A percentile compares a stretch with the other conserved stretches of the same genome.
phyloP scores from a whole-genome alignment of 495 filamentous ascomycete species.

The Talaromyces ruber region DNA sequence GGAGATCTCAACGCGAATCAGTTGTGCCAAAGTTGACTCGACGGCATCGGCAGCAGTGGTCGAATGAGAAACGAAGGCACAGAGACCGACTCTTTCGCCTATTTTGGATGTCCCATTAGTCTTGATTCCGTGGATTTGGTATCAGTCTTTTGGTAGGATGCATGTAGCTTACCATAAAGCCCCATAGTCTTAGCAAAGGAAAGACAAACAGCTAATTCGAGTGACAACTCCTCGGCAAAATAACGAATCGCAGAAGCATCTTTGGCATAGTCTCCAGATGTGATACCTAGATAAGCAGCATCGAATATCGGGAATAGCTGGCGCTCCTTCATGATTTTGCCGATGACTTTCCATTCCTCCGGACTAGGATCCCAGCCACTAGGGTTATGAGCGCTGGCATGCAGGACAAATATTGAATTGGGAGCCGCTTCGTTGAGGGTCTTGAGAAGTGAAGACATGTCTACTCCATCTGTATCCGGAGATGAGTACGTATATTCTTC shows the following conservation, averaged over 20 bases:
- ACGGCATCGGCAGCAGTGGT: not conserved
- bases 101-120: not conserved
- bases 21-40: conserved; percentile 3
- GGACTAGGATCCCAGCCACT: conserved; percentile 32
- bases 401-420: conserved; percentile 14
- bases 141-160: not conserved
- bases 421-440: conserved; percentile 5
- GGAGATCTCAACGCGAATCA: conserved; percentile 14
- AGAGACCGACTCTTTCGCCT: conserved; percentile 10
- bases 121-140: not conserved
- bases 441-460: conserved; percentile 2
- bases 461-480: not conserved
- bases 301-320: conserved; percentile 35
- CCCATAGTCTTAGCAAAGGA: conserved; percentile 30
- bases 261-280: conserved; percentile 27
- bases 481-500: conserved; percentile 12
- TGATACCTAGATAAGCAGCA: conserved; percentile 36
- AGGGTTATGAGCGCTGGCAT: conserved; percentile 32
- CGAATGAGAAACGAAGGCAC: conserved; percentile 10
- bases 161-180: conserved; percentile 17
- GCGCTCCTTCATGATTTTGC: conserved; percentile 16
- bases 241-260: conserved; percentile 35
- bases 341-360: conserved; percentile 35
- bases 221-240: conserved; percentile 20
- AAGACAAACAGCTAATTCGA: conserved; percentile 23